phyloP scores from a whole-genome alignment of 2,329 filamentous ascomycete species.

The Nannizziopsis barbatae region DNA sequence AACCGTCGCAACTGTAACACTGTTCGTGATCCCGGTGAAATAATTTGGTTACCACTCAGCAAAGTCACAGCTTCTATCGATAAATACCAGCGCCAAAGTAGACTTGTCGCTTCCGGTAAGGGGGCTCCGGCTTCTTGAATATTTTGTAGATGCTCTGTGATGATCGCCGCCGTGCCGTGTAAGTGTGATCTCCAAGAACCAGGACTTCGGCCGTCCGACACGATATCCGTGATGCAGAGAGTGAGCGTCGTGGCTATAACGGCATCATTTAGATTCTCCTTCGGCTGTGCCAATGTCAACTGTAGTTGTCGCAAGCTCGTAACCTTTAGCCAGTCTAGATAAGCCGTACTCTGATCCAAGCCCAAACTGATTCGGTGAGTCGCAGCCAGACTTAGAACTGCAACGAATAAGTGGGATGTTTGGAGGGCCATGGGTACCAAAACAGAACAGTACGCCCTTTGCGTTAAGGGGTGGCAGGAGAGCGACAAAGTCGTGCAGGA shows the following conservation, averaged over 20 bases:
- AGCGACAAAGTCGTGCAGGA: constrained; percentile 27
- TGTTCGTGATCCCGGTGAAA: constrained; percentile 12
- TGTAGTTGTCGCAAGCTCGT: constrained; percentile 13
- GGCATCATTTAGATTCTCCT: constrained; percentile 10
- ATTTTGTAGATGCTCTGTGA: constrained; percentile 14
- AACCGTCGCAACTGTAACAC: constrained; percentile 10
- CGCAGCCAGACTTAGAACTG: constrained; percentile 17
- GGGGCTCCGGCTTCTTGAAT: not conserved
- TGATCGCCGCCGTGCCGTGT: constrained; percentile 15
- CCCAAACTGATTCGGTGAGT: constrained; percentile 19
- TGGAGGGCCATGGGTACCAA: constrained; percentile 19
- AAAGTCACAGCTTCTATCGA: constrained; percentile 16
- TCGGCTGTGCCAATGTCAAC: constrained; percentile 10
- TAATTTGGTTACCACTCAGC: constrained; percentile 14
- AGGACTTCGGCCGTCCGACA: constrained; percentile 14
- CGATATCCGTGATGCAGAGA: constrained; percentile 15
- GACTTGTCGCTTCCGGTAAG: constrained; percentile 9
- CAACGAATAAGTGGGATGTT: constrained; percentile 16
- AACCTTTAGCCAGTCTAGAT: constrained; percentile 12
- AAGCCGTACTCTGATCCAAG: constrained; percentile 31
- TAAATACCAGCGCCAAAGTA: constrained; percentile 17
- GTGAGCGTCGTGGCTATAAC: constrained; percentile 15
- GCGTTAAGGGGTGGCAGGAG: constrained; percentile 19
- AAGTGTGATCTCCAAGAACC: constrained; percentile 16
- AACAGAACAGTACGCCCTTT: constrained; percentile 16